Conservation (phyloP, 106 monocot genomes). For the Amphibolis antarctica region DNA sequence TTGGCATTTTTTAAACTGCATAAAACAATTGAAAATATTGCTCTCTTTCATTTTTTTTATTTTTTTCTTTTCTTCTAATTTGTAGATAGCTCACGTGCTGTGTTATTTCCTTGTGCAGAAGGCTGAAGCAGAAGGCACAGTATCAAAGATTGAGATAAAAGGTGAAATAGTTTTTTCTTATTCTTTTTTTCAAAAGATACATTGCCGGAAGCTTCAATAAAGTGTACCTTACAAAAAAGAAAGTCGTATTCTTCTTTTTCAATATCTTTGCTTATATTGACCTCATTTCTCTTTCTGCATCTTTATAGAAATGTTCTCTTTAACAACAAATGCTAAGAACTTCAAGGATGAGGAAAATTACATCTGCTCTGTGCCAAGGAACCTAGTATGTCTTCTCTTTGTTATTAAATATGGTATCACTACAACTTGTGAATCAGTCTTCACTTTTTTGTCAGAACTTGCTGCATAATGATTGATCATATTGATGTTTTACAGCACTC, state of each 20-base stretch:
- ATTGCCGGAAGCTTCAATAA: too few species aligned
- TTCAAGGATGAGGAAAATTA: slow-evolving; percentile 86
- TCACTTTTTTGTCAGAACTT: background rate
- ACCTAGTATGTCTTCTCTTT: slow-evolving; percentile 40
- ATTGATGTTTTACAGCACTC: slow-evolving; percentile 34
- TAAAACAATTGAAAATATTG: background rate
- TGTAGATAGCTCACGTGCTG: background rate
- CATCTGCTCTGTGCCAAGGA: slow-evolving; percentile 77
- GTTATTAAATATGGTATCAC: background rate
- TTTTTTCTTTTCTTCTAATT: background rate
- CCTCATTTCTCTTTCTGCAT: background rate
- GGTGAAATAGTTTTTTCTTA: slow-evolving; percentile 16
- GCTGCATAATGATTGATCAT: background rate
- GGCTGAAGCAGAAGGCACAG: slow-evolving; percentile 15
- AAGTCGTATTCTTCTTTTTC: background rate
- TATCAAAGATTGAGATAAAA: slow-evolving; percentile 34
- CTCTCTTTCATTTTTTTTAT: background rate
- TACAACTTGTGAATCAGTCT: background rate
- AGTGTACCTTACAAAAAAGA: background rate
- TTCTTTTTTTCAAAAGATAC: background rate
- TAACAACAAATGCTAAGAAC: slow-evolving; percentile 43
- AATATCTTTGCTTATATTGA: background rate
- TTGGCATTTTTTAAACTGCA: background rate
- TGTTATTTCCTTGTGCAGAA: slow-evolving; percentile 28
- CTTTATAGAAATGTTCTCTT: slow-evolving; percentile 38